Evolutionary conservation across 805 yeast species (phyloP).

Genomic region (baker's yeast (Saccharomyces cerevisiae)): DNA sequence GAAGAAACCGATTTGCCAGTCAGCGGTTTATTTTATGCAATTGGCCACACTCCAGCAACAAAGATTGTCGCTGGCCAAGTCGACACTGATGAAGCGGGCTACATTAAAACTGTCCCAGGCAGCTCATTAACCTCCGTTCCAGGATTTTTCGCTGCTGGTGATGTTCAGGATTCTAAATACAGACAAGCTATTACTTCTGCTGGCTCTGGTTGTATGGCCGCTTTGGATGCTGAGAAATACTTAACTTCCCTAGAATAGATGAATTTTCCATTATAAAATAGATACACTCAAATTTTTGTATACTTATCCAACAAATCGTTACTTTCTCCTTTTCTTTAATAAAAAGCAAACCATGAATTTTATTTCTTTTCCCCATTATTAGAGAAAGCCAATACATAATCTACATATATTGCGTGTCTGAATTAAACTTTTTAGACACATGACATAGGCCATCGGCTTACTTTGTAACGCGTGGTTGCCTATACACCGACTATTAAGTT

Average conservation of each 20-base stretch:
- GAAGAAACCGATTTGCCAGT: slow-evolving; percentile 63
- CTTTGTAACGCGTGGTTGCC: neutral
- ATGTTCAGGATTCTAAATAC: slow-evolving; percentile 92
- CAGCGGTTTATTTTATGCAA: slow-evolving; percentile 93
- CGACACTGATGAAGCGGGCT: slow-evolving; percentile 81
- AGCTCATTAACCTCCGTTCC: slow-evolving; percentile 73
- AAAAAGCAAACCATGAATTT: neutral
- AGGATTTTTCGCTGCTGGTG: slow-evolving; percentile 98
- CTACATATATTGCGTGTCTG: neutral
- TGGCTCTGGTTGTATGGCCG: slow-evolving; percentile 99
- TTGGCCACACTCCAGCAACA: slow-evolving; percentile 97
- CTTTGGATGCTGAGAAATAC: slow-evolving; percentile 84
- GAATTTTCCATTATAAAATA: neutral
- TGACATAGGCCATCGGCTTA: neutral
- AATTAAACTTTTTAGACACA: neutral
- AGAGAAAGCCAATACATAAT: neutral
- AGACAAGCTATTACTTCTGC: slow-evolving; percentile 99
- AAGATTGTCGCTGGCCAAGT: slow-evolving; percentile 66
- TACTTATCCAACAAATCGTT: neutral
- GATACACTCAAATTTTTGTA: neutral
- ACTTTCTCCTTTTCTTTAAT: neutral
- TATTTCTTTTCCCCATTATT: neutral
- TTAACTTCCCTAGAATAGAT: slow-evolving; percentile 48
- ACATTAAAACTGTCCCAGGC: slow-evolving; percentile 85
- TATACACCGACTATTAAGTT: neutral